phyloP scores from a whole-genome alignment of 148 eudicot species.

The Tetragonia tetragonoides region DNA sequence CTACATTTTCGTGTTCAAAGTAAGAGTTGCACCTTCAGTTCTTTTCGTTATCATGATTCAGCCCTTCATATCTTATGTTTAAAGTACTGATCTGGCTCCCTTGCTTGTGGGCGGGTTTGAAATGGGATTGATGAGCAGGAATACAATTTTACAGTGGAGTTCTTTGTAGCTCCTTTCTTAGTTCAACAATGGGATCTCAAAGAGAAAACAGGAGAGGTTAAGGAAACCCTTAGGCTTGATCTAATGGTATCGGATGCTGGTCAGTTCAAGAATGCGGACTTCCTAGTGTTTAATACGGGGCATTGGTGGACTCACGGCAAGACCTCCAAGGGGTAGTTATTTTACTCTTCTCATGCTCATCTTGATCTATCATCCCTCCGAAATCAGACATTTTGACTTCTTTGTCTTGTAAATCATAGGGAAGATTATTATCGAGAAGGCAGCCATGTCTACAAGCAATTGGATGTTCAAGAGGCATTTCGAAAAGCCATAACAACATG shows the following conservation, averaged over 20 bases:
- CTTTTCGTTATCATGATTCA: not conserved
- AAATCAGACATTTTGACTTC: not conserved
- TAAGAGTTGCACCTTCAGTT: slow-evolving; percentile 26
- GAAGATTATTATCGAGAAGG: slow-evolving; percentile 94
- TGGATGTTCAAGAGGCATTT: slow-evolving; percentile 76
- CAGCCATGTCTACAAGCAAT: slow-evolving; percentile 68
- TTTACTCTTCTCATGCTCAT: not conserved
- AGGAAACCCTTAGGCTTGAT: slow-evolving; percentile 92
- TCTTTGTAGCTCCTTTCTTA: slow-evolving; percentile 84
- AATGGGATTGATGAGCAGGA: slow-evolving; percentile 43
- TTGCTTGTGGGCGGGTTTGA: not conserved
- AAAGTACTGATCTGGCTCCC: not conserved
- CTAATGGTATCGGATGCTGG: slow-evolving; percentile 47
- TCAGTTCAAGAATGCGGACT: slow-evolving; percentile 65
- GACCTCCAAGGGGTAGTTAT: slow-evolving; percentile 71
- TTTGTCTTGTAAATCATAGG: slow-evolving; percentile 36
- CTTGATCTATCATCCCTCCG: not conserved
- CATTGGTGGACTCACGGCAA: slow-evolving; percentile 99
- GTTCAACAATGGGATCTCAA: slow-evolving; percentile 78
- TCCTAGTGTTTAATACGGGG: slow-evolving; percentile 82
- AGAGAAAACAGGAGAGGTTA: slow-evolving; percentile 50
- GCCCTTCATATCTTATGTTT: not conserved
- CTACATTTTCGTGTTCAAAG: slow-evolving; percentile 79
- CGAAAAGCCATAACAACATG: slow-evolving; percentile 91
- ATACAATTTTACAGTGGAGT: slow-evolving; percentile 72